These are phyloP conservation scores for Hypoxylon trugodes DNA, from an alignment of 495 filamentous ascomycete genomes.

Conservation along the genomic window DNA sequence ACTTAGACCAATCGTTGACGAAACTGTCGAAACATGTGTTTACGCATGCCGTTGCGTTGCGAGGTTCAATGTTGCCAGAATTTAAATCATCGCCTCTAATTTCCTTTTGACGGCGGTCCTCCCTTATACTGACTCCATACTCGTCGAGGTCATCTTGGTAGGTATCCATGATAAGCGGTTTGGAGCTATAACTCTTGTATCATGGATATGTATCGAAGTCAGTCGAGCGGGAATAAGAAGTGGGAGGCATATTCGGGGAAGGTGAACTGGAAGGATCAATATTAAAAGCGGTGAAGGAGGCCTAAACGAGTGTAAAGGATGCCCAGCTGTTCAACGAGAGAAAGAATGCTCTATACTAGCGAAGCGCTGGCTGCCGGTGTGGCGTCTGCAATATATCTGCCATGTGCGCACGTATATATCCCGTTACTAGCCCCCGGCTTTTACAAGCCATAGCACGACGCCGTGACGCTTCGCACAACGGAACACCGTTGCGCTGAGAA, in stretches of 20 bases:
- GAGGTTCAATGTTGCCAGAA: slow-evolving; percentile 16
- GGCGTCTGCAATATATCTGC: slow-evolving; percentile 35
- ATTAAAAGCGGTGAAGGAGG: slow-evolving; percentile 15
- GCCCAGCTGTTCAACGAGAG: slow-evolving; percentile 12
- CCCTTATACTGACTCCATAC: background rate
- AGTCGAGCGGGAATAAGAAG: slow-evolving; percentile 15
- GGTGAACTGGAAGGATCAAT: background rate
- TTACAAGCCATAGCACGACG: slow-evolving; percentile 23
- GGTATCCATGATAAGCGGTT: slow-evolving; percentile 24
- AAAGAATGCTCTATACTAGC: slow-evolving; percentile 9
- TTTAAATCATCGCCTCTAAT: background rate
- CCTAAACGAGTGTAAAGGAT: slow-evolving; percentile 34
- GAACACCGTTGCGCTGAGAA: slow-evolving; percentile 20
- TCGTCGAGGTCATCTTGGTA: slow-evolving; percentile 2
- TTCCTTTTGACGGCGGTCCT: background rate
- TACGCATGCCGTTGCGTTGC: slow-evolving; percentile 35
- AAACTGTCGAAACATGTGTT: slow-evolving; percentile 37
- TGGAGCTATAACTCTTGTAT: slow-evolving; percentile 20
- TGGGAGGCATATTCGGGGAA: slow-evolving; percentile 40
- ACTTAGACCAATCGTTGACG: slow-evolving; percentile 20
- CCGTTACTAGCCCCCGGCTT: slow-evolving; percentile 31
- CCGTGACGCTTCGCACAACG: slow-evolving; percentile 34
- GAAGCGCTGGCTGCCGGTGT: slow-evolving; percentile 20
- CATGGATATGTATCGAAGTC: slow-evolving; percentile 28
- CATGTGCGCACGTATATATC: slow-evolving; percentile 36